phyloP scores from a whole-genome alignment of 2,329 filamentous ascomycete species.

The Pseudopithomyces maydicus region DNA sequence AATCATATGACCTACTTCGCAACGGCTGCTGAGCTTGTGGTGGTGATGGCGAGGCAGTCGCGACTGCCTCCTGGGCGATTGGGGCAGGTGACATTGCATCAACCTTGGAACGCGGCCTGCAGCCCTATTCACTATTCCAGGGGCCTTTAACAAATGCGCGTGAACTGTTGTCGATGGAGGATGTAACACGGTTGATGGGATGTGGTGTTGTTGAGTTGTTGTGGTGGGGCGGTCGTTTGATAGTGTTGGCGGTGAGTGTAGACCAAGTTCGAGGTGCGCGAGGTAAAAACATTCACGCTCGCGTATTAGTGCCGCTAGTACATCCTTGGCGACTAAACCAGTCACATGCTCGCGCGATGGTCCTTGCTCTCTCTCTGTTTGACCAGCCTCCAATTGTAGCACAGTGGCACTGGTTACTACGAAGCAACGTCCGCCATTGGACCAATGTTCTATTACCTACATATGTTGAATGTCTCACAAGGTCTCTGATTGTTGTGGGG shows the following conservation, averaged over 20 bases:
- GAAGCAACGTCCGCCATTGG: background rate
- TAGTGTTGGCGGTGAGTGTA: conserved; percentile 26
- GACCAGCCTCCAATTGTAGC: background rate
- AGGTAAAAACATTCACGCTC: conserved; percentile 48
- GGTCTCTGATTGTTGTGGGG: too few species aligned
- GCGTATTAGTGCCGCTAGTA: conserved; percentile 40
- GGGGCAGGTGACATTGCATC: conserved; percentile 42
- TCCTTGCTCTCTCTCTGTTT: background rate
- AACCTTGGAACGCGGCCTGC: conserved; percentile 33
- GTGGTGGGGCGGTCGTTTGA: conserved; percentile 16
- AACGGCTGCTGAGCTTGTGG: conserved; percentile 21
- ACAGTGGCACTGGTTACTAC: background rate
- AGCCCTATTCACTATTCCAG: conserved; percentile 27
- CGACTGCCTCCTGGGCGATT: conserved; percentile 23
- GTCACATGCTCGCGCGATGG: conserved; percentile 32
- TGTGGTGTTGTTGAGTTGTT: conserved; percentile 29
- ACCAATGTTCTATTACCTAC: too few species aligned
- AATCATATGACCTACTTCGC: conserved; percentile 2
- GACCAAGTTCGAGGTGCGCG: conserved; percentile 32
- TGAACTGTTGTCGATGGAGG: conserved; percentile 7
- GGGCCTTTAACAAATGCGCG: conserved; percentile 13
- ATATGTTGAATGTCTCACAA: too few species aligned
- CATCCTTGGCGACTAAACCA: conserved; percentile 32
- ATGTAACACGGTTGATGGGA: conserved; percentile 23
- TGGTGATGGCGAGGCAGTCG: conserved; percentile 25